Evolutionary conservation across 176 grass and related monocot genomes (phyloP), one percentile per base, ranked within the genome.

Genomic region (Avena insularis): DNA sequence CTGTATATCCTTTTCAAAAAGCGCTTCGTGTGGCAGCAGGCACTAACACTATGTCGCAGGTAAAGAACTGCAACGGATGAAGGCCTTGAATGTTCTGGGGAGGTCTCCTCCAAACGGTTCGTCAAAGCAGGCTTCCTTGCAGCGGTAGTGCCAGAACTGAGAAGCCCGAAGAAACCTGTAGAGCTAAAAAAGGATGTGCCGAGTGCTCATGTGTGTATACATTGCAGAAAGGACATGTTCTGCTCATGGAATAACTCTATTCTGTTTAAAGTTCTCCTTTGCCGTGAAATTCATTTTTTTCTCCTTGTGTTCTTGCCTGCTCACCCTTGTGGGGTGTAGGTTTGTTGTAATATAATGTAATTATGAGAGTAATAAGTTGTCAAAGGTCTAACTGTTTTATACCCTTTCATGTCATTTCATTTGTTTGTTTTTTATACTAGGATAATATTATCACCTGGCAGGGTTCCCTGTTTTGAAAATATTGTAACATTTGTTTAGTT

Each of bases 1-100:
- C 12, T 63, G 14, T 33, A 60, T 35, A 35, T 64, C 12, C 27
- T 31, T 86, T 64, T 85, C 7, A 86, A 89, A 50, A 19, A 2
- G 0, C 35, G 16, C 23, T 64, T 80, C 36, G 0, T 74, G 56
- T 8, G 2, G 4, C 33, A 82, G 4, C 33, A 82, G 4, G 10
- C 57, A 65, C 27, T 85, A 19, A 81, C 43, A 19, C 50, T 36
- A 3, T 79, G 58, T 70, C 51, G 1, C 82, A 98, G 93, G 91
- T 20, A 95, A 93, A 74, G 93, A 95, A 73, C 69, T 95, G 17
- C 90, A 91, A 78, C 86, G 93, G 13, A 98, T 93, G 93, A 87
- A 93, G 80, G 76, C 75, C 83, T 87, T 98, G 88, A 91, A 95
- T 86, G 83, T 95, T 80, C 73, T 92, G 65, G 91, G 95, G 8